phyloP scores from a whole-genome alignment of 495 filamentous ascomycete species.

The Trichocladium antarcticum region DNA sequence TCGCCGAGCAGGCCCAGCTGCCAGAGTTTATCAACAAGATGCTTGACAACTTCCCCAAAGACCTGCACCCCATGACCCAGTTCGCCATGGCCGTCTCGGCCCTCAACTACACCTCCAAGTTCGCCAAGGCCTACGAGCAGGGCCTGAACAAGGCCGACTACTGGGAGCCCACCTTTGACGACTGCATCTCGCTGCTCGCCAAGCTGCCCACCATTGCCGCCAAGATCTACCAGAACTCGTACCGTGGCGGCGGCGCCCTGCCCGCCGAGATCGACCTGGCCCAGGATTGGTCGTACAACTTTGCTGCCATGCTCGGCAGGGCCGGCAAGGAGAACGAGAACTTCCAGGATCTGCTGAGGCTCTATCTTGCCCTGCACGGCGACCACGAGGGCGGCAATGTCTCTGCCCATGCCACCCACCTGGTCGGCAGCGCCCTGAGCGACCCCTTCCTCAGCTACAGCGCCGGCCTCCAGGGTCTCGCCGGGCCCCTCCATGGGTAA shows the following conservation, averaged over 20 bases:
- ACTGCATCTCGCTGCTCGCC: constrained; percentile 83
- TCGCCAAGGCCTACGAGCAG: constrained; percentile 84
- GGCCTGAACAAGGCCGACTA: constrained; percentile 89
- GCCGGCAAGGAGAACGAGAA: constrained; percentile 72
- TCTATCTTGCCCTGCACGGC: constrained; percentile 93
- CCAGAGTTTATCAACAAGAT: constrained; percentile 76
- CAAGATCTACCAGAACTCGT: constrained; percentile 89
- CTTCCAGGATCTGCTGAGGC: constrained; percentile 86
- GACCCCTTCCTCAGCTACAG: constrained; percentile 95
- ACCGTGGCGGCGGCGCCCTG: constrained; percentile 61
- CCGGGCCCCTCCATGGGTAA: constrained; percentile 84
- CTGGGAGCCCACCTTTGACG: constrained; percentile 98
- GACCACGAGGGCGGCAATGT: constrained; percentile 99
- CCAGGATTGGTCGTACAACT: constrained; percentile 98
- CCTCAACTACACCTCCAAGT: constrained; percentile 81
- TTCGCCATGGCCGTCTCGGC: constrained; percentile 89
- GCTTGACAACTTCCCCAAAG: constrained; percentile 78
- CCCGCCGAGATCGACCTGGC: constrained; percentile 65
- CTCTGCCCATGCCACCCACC: constrained; percentile 91
- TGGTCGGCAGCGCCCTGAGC: constrained; percentile 89
- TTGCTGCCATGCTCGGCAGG: constrained; percentile 91
- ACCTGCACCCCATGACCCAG: constrained; percentile 96
- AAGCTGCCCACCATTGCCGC: constrained; percentile 96
- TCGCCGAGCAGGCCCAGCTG: constrained; percentile 77
- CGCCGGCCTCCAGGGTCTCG: constrained; percentile 88